Percentiles rank a stretch among this genome's conserved stretches.
These are phyloP conservation scores for Epichloe sp. DNA, from an alignment of 2,329 filamentous ascomycete species.

Conservation along the genomic window DNA sequence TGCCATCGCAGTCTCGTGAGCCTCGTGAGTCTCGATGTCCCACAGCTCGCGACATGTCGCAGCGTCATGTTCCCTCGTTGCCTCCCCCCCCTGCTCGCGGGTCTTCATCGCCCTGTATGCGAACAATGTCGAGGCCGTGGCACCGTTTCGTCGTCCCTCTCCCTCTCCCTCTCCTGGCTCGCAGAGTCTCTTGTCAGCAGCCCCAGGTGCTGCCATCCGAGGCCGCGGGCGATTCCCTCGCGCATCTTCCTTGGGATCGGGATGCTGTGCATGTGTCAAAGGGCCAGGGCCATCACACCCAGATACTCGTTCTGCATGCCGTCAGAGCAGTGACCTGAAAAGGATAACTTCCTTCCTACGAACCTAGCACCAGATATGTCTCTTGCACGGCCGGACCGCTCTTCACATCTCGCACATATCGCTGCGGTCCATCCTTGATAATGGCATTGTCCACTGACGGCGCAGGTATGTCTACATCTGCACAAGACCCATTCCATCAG, in stretches of 20 bases:
- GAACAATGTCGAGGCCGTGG: conserved; percentile 14
- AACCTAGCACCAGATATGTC: background rate
- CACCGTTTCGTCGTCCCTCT: background rate
- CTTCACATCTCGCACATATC: background rate
- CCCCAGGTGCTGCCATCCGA: background rate
- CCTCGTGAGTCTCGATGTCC: too few relatives aligned
- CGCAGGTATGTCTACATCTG: background rate
- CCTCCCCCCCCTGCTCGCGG: background rate
- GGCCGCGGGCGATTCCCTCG: background rate
- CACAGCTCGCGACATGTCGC: too few relatives aligned
- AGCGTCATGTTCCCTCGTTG: too few relatives aligned
- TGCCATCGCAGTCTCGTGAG: background rate
- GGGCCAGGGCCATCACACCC: too few relatives aligned
- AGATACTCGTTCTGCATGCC: background rate
- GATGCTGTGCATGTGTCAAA: too few relatives aligned
- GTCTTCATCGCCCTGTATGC: conserved; percentile 20
- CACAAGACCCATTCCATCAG: too few relatives aligned
- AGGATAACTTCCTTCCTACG: background rate
- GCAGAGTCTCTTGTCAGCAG: background rate
- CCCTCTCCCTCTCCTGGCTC: background rate
- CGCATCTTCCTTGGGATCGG: background rate
- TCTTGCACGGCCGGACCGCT: background rate
- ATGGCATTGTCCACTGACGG: background rate
- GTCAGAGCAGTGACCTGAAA: background rate
- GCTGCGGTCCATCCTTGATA: conserved; percentile 2